Conservation (phyloP, 2,329 filamentous ascomycete genomes). For the Xylaria sp. region DNA sequence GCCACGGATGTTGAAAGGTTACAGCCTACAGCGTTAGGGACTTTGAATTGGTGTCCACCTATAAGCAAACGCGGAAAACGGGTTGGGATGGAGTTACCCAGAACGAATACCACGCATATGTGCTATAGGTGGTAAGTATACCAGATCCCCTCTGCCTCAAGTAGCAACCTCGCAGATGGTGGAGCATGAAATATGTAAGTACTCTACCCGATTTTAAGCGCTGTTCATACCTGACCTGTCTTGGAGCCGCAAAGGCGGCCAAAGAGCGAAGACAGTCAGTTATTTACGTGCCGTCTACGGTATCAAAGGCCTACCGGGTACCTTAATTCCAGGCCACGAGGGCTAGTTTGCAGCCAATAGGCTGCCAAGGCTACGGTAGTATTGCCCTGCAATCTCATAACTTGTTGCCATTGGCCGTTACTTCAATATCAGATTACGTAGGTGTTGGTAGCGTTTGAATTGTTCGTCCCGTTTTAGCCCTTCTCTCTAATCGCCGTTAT, state of each 20-base stretch:
- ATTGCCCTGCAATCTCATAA: slow-evolving; percentile 24
- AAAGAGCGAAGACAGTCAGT: neutral
- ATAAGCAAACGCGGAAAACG: neutral
- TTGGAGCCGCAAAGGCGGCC: slow-evolving; percentile 22
- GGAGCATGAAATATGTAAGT: neutral
- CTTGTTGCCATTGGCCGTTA: slow-evolving; percentile 28
- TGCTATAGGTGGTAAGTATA: too few relatives aligned
- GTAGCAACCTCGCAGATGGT: neutral
- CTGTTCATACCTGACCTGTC: slow-evolving; percentile 6
- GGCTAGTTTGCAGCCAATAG: slow-evolving; percentile 24
- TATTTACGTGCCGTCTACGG: neutral
- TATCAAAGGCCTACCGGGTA: slow-evolving; percentile 25
- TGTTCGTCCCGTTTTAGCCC: neutral
- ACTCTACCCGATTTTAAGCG: slow-evolving; percentile 6
- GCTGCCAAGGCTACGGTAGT: slow-evolving; percentile 6
- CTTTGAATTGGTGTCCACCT: slow-evolving; percentile 18
- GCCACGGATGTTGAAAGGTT: neutral
- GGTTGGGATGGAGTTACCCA: neutral
- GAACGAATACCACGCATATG: neutral
- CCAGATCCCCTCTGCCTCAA: too few relatives aligned
- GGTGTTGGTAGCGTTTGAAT: slow-evolving; percentile 9
- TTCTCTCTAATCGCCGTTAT: neutral
- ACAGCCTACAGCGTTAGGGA: neutral
- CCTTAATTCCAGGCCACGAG: slow-evolving; percentile 31
- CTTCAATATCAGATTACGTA: slow-evolving; percentile 30